Percentiles rank a stretch among this genome's conserved stretches.
Evolutionary conservation across 2,329 filamentous ascomycete species (phyloP).

Genomic region (Penicillium sp.): DNA sequence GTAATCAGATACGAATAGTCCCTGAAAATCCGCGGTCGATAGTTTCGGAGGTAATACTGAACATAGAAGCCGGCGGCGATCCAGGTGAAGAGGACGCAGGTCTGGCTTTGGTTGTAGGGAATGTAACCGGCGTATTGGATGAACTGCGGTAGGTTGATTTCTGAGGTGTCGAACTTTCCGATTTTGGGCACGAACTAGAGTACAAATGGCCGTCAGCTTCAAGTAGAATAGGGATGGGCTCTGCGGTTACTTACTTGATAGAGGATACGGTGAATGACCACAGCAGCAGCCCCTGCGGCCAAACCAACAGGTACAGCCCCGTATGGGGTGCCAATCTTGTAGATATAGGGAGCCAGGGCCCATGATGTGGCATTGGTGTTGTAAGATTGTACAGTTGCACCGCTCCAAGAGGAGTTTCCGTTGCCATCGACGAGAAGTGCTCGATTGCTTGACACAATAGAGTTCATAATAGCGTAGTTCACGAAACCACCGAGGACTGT

Average conservation of each 20-base stretch:
- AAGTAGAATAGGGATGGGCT: not conserved
- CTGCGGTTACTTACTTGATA: conserved; percentile 4
- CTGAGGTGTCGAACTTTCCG: conserved; percentile 37
- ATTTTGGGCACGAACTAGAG: conserved; percentile 49
- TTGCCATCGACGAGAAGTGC: conserved; percentile 46
- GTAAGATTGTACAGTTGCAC: conserved; percentile 47
- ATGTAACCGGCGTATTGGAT: conserved; percentile 56
- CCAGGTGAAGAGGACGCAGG: conserved; percentile 53
- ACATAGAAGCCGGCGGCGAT: conserved; percentile 45
- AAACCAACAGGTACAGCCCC: conserved; percentile 49
- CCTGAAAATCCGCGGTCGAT: conserved; percentile 51
- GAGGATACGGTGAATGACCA: conserved; percentile 13
- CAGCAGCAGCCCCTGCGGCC: conserved; percentile 39
- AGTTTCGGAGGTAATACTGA: conserved; percentile 54
- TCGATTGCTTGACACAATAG: conserved; percentile 51
- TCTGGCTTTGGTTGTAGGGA: conserved; percentile 55
- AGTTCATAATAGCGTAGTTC: conserved; percentile 57
- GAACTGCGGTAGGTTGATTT: conserved; percentile 54
- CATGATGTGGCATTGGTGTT: conserved; percentile 38
- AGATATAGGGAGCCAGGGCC: conserved; percentile 55
- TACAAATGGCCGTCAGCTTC: not conserved
- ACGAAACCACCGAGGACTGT: conserved; percentile 54
- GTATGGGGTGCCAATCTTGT: conserved; percentile 48
- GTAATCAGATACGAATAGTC: conserved; percentile 55
- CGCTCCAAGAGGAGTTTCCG: conserved; percentile 54